Evolutionary conservation across 2,329 filamentous ascomycete species (phyloP), one percentile per base, ranked within the genome.

Genomic region (Rhynchosporium graminicola): DNA sequence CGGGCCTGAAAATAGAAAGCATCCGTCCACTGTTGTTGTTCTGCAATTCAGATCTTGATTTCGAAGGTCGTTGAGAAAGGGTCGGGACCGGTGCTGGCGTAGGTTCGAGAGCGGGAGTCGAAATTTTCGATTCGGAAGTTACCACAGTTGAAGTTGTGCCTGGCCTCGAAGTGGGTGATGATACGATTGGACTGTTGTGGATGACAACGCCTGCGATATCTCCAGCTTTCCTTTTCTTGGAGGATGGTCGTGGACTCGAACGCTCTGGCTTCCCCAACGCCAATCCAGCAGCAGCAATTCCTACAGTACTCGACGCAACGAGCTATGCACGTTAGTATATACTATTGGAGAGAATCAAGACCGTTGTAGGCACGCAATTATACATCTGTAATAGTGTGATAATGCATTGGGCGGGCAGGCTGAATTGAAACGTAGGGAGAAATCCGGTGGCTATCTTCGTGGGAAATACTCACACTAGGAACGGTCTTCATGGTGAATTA

Each of bases 281-380:
- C 46, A 75, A 63, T 45, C 74, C 73, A 13, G 70, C 69, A 20
- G 71, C 72, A 59, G 73, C 74, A 62, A 74, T 67, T 43, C 73
- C 74, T 50, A 75, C 72, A 33, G 73, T 75, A 67, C 73, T 75
- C 57, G 72, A 72, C 36, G 73, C 74, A 67, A 75, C 69, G 62
- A 75, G 72, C 74, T 75, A 63, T 62, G 57, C 60, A 61, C 54
- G 36, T 68, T 56, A 71, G 62, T 38, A 55, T 42, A 61, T 48
- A 60, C 45, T 31, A 63, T 58, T 57, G 45, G 20, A 43, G 48
- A 10, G 26, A 33, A 15, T 33, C 20, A n/a, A 28, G 20, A n/a
- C 33, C 28, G 55, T 12, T 38, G n/a, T n/a, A 10, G n/a, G 48
- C 5, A 43, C 47, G 20, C 38, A 56, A 42, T 56, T 28, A 38